Conservation (phyloP, 2,329 filamentous ascomycete species). For the Ophiostoma novo-ulmi region DNA sequence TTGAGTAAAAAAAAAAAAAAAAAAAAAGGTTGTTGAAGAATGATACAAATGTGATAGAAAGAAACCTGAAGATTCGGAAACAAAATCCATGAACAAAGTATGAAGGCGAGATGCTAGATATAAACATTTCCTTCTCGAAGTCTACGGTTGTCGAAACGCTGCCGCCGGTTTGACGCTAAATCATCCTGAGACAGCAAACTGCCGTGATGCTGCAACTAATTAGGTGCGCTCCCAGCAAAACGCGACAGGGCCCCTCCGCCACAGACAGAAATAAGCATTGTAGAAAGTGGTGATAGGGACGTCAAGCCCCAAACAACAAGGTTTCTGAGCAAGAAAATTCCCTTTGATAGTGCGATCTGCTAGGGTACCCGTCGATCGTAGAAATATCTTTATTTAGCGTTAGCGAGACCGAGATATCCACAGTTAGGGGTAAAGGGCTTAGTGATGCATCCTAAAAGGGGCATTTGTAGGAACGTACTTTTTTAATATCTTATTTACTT, state of each 20-base stretch:
- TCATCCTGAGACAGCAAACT: background rate
- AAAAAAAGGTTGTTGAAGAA: background rate
- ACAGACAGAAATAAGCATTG: slow-evolving; percentile 15
- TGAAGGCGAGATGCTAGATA: background rate
- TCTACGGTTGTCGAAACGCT: background rate
- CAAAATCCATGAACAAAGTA: background rate
- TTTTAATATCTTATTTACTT: background rate
- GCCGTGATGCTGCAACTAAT: background rate
- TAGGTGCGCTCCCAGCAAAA: slow-evolving; percentile 10
- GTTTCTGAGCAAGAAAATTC: slow-evolving; percentile 14
- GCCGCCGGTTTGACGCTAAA: slow-evolving; percentile 2
- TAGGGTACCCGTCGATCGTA: slow-evolving; percentile 14
- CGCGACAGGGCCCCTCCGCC: slow-evolving; percentile 7
- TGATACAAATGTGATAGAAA: background rate
- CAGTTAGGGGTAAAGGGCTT: slow-evolving; percentile 11
- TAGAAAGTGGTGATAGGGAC: slow-evolving; percentile 1
- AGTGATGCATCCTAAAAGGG: slow-evolving; percentile 9
- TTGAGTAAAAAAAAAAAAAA: background rate
- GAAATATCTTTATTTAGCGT: slow-evolving; percentile 16
- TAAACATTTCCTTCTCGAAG: background rate
- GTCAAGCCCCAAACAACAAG: slow-evolving; percentile 5
- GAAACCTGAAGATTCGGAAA: background rate
- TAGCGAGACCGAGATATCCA: slow-evolving; percentile 14
- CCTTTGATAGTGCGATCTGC: slow-evolving; percentile 14
- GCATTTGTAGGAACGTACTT: background rate